A percentile compares a stretch with the other conserved stretches of the same genome.
phyloP scores from a whole-genome alignment of 306 rosid species.

The Phaseolus lunatus region DNA sequence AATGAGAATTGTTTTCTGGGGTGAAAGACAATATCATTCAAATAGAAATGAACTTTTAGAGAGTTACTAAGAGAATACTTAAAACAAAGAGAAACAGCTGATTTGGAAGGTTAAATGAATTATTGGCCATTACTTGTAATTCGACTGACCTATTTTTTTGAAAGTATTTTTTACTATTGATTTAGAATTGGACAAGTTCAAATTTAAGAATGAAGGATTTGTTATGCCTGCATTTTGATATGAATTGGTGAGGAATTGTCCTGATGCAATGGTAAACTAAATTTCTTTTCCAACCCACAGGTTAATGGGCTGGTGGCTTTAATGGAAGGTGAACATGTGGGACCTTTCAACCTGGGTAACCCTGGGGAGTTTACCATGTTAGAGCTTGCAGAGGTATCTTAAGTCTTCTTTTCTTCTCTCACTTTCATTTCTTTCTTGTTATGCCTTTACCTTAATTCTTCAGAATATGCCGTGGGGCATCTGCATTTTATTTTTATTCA shows the following conservation, averaged over 20 bases:
- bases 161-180: neutral
- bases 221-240: neutral
- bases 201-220: slow-evolving; percentile 16
- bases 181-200: slow-evolving; percentile 18
- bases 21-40: slow-evolving; percentile 31
- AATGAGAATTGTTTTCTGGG: slow-evolving; percentile 13
- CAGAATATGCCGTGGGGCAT: neutral
- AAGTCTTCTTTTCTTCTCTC: slow-evolving; percentile 21
- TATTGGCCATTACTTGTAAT: slow-evolving; percentile 30
- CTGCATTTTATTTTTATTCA: slow-evolving; percentile 39
- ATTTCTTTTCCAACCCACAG: slow-evolving; percentile 52
- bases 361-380: slow-evolving; percentile 99
- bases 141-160: slow-evolving; percentile 21
- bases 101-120: slow-evolving; percentile 35
- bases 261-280: slow-evolving; percentile 37
- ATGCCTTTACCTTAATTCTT: neutral
- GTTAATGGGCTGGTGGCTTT: slow-evolving; percentile 85
- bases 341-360: slow-evolving; percentile 96
- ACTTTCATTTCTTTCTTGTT: slow-evolving; percentile 31
- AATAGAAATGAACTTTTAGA: slow-evolving; percentile 19
- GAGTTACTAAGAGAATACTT: slow-evolving; percentile 24
- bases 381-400: slow-evolving; percentile 88
- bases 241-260: slow-evolving; percentile 18
- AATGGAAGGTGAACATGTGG: slow-evolving; percentile 94
- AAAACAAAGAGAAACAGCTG: slow-evolving; percentile 25